These are phyloP conservation scores for Mycosphaerella sp. DNA, from an alignment of 2,329 filamentous ascomycete genomes.

Conservation along the genomic window DNA sequence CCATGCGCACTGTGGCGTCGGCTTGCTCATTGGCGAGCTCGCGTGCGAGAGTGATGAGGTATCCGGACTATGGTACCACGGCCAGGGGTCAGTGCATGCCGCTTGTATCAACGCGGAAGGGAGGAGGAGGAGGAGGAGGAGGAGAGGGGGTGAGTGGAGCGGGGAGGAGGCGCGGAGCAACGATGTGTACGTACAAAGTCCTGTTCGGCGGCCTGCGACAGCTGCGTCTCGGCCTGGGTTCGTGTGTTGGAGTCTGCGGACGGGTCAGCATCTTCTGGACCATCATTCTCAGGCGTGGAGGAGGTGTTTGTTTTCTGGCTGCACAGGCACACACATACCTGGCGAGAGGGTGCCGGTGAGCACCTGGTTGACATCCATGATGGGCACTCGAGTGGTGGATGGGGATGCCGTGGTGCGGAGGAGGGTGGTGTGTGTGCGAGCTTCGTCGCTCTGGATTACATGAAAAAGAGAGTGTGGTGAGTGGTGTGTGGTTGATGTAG, in stretches of 20 bases:
- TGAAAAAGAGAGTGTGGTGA: slow-evolving; percentile 2
- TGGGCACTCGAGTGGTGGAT: slow-evolving; percentile 32
- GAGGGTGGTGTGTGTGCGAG: slow-evolving; percentile 15
- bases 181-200: slow-evolving; percentile 72
- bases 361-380: slow-evolving; percentile 97
- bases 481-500: background rate
- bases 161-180: background rate
- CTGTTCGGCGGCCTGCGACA: slow-evolving; percentile 82
- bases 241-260: slow-evolving; percentile 75
- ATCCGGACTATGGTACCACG: slow-evolving; percentile 61
- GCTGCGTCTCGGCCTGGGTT: slow-evolving; percentile 88
- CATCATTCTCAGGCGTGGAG: slow-evolving; percentile 30
- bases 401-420: background rate
- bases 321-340: slow-evolving; percentile 52
- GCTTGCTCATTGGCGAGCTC: slow-evolving; percentile 88
- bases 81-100: slow-evolving; percentile 8
- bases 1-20: slow-evolving; percentile 77
- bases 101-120: background rate
- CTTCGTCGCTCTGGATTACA: slow-evolving; percentile 21
- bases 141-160: background rate
- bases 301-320: too few species aligned
- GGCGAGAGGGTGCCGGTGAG: slow-evolving; percentile 93
- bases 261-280: slow-evolving; percentile 22
- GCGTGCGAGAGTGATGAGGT: slow-evolving; percentile 85
- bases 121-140: background rate